Evolutionary conservation across 2,329 filamentous ascomycete genomes (phyloP).

Genomic region (Metarhizium anisopliae): DNA sequence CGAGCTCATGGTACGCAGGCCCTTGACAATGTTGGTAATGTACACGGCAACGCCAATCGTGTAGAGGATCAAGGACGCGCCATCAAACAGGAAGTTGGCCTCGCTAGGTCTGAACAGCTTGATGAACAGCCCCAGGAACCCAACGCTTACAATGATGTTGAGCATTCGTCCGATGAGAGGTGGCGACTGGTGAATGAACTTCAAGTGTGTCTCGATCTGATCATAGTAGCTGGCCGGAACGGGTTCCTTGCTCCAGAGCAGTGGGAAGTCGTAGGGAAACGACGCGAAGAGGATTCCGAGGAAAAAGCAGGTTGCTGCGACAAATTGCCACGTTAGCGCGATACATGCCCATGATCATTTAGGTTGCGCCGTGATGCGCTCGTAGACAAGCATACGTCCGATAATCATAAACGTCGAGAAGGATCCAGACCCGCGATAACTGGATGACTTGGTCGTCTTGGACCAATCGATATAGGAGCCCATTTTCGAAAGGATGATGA

Average conservation of each 20-base stretch:
- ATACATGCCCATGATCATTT: conserved; percentile 2
- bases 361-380: conserved; percentile 1
- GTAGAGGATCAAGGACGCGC: conserved; percentile 71
- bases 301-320: conserved; percentile 83
- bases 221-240: conserved; percentile 63
- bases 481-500: conserved; percentile 14
- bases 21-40: conserved; percentile 93
- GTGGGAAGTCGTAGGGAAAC: conserved; percentile 91
- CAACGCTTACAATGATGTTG: conserved; percentile 84
- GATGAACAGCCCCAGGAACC: conserved; percentile 77
- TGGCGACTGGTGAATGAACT: conserved; percentile 83
- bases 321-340: not conserved
- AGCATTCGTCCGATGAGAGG: conserved; percentile 88
- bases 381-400: conserved; percentile 58
- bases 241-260: conserved; percentile 66
- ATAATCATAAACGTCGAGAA: conserved; percentile 98
- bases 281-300: conserved; percentile 94
- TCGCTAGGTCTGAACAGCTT: conserved; percentile 94
- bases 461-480: conserved; percentile 39
- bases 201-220: conserved; percentile 81
- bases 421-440: conserved; percentile 54
- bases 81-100: conserved; percentile 91
- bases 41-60: conserved; percentile 87
- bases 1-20: conserved; percentile 70
- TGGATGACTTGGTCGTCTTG: conserved; percentile 47